Evolutionary conservation across 2,329 filamentous ascomycete species (phyloP).

Genomic region (Trichophyton benhamiae): DNA sequence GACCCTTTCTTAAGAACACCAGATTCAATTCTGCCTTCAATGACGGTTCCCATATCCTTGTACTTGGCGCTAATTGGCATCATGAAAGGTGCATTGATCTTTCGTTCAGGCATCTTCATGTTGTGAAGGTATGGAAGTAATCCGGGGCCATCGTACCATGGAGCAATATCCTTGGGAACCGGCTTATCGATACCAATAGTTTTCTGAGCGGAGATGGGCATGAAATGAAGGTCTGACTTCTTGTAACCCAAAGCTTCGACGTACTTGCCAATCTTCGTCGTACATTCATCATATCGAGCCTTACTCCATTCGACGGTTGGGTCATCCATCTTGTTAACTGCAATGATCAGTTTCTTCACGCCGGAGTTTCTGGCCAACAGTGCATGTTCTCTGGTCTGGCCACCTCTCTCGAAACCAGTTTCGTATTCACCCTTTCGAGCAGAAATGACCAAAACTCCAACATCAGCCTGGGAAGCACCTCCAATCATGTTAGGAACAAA

Average conservation of each 20-base stretch:
- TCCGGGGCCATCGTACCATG: slow-evolving; percentile 82
- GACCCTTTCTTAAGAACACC: slow-evolving; percentile 86
- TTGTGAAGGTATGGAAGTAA: slow-evolving; percentile 89
- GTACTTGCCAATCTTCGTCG: slow-evolving; percentile 73
- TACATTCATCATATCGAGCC: slow-evolving; percentile 85
- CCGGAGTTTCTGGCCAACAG: slow-evolving; percentile 97
- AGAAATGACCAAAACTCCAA: slow-evolving; percentile 90
- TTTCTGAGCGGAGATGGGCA: slow-evolving; percentile 89
- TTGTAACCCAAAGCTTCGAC: slow-evolving; percentile 90
- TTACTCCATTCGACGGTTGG: slow-evolving; percentile 92
- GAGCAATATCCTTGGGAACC: slow-evolving; percentile 59
- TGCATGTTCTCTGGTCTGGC: slow-evolving; percentile 93
- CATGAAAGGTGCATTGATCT: slow-evolving; percentile 97
- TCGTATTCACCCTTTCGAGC: slow-evolving; percentile 98
- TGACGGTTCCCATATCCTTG: slow-evolving; percentile 90
- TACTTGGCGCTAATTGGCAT: slow-evolving; percentile 97
- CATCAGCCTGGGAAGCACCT: slow-evolving; percentile 81
- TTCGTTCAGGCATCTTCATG: slow-evolving; percentile 87
- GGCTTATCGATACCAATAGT: slow-evolving; percentile 79
- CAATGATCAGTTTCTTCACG: slow-evolving; percentile 90
- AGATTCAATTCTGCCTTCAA: slow-evolving; percentile 94
- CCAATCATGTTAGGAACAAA: slow-evolving; percentile 98
- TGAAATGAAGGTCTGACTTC: slow-evolving; percentile 86
- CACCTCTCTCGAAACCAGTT: slow-evolving; percentile 92
- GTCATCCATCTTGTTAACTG: slow-evolving; percentile 99